Evolutionary conservation across 208 protist species (phyloP).

Genomic region (Trypanosoma congolense): DNA sequence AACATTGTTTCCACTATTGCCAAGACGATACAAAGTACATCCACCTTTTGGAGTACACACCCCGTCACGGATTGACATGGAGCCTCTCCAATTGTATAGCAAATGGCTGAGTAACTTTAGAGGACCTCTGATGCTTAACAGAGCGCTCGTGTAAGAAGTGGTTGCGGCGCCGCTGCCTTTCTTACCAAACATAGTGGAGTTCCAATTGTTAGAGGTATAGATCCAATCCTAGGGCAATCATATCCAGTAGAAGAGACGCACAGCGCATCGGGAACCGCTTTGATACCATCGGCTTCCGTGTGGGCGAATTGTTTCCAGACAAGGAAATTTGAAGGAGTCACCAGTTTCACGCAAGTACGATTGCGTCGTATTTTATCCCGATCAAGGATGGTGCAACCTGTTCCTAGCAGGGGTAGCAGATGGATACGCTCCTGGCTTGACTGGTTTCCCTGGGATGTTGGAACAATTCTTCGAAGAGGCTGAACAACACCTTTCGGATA

Average conservation of each 20-base stretch:
- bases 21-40: slow-evolving; percentile 47
- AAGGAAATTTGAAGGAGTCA: background rate
- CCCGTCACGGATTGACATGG: slow-evolving; percentile 49
- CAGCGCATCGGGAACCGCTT: slow-evolving; percentile 28
- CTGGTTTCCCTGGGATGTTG: slow-evolving; percentile 55
- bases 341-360: slow-evolving; percentile 43
- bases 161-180: slow-evolving; percentile 59
- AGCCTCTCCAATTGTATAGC: slow-evolving; percentile 69
- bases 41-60: slow-evolving; percentile 57
- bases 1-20: slow-evolving; percentile 37
- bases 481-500: slow-evolving; percentile 48
- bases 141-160: slow-evolving; percentile 58
- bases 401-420: slow-evolving; percentile 33
- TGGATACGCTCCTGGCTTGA: slow-evolving; percentile 47
- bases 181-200: slow-evolving; percentile 38
- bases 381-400: slow-evolving; percentile 50
- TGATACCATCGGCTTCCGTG: slow-evolving; percentile 66
- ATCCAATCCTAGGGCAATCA: slow-evolving; percentile 59
- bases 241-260: slow-evolving; percentile 48
- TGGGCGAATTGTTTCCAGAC: slow-evolving; percentile 62
- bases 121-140: slow-evolving; percentile 52
- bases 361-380: slow-evolving; percentile 70
- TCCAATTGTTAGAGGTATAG: slow-evolving; percentile 76
- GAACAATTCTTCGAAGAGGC: slow-evolving; percentile 84
- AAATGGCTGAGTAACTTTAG: slow-evolving; percentile 72